These are phyloP conservation scores for Rhizopogon salebrosus DNA, from an alignment of 768 basidiomycete genomes.

Conservation along the genomic window DNA sequence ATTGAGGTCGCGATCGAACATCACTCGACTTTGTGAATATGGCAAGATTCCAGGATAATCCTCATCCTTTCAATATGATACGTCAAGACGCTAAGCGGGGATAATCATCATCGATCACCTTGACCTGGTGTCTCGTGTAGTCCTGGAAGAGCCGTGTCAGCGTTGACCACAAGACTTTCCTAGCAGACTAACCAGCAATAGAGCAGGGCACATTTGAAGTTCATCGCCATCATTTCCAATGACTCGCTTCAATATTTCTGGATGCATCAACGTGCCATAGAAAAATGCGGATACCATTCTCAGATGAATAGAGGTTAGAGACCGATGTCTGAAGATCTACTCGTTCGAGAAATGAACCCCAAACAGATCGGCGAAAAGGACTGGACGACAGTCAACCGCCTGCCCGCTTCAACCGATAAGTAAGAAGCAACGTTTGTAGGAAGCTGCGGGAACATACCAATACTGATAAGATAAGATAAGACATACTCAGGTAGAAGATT, in stretches of 20 bases:
- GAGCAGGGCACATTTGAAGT: slow-evolving; percentile 66
- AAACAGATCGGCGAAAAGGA: neutral
- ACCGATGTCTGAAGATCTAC: neutral
- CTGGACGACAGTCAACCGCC: neutral
- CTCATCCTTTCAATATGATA: slow-evolving; percentile 34
- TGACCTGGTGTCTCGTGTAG: slow-evolving; percentile 77
- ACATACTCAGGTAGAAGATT: neutral
- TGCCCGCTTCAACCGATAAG: neutral
- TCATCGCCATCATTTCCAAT: slow-evolving; percentile 62
- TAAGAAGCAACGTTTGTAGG: neutral
- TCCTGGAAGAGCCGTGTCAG: slow-evolving; percentile 37
- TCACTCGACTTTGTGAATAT: slow-evolving; percentile 37
- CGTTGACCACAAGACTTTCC: neutral
- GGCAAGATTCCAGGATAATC: slow-evolving; percentile 87
- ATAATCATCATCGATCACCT: slow-evolving; percentile 31
- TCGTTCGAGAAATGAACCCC: neutral
- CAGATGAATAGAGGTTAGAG: neutral
- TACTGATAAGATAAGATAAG: neutral
- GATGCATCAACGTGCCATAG: slow-evolving; percentile 90
- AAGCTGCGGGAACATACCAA: neutral
- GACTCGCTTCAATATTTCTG: slow-evolving; percentile 73
- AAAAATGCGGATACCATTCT: slow-evolving; percentile 59
- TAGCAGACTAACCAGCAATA: slow-evolving; percentile 53
- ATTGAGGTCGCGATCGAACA: slow-evolving; percentile 48
- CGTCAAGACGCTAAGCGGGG: slow-evolving; percentile 3